Percentiles rank a stretch among this genome's conserved stretches.
phyloP scores from a whole-genome alignment of 2,329 filamentous ascomycete species.

The Annulohypoxylon truncatum region DNA sequence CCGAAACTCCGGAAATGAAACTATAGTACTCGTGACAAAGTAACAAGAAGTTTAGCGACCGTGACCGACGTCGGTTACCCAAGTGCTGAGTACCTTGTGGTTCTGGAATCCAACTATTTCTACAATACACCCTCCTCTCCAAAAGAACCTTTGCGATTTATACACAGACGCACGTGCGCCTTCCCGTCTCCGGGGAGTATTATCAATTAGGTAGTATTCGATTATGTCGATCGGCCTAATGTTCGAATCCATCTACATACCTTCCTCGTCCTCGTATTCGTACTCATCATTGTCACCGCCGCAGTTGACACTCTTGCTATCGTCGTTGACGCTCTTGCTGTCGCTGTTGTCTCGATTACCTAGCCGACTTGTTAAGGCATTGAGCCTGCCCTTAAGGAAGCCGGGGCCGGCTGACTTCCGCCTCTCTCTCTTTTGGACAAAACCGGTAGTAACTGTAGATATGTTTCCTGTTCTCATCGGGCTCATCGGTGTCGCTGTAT shows the following conservation, averaged over 20 bases:
- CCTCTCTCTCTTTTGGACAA: slow-evolving; percentile 32
- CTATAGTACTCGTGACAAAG: slow-evolving; percentile 17
- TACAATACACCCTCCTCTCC: slow-evolving; percentile 5
- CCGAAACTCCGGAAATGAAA: slow-evolving; percentile 31
- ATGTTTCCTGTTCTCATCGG: slow-evolving; percentile 21
- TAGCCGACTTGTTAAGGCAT: slow-evolving; percentile 46
- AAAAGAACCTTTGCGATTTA: not conserved
- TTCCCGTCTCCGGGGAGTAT: slow-evolving; percentile 6
- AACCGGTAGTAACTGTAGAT: slow-evolving; percentile 15
- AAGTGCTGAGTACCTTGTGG: not conserved
- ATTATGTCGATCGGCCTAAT: not conserved
- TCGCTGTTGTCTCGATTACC: slow-evolving; percentile 44
- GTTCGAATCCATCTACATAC: slow-evolving; percentile 9
- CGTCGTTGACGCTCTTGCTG: slow-evolving; percentile 27
- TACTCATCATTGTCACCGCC: too few species aligned
- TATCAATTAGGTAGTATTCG: slow-evolving; percentile 12
- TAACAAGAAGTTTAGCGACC: slow-evolving; percentile 25
- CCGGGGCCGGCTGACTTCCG: slow-evolving; percentile 48
- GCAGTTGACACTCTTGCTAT: slow-evolving; percentile 24
- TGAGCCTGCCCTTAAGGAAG: slow-evolving; percentile 54
- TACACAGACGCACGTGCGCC: slow-evolving; percentile 7
- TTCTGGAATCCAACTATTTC: slow-evolving; percentile 19
- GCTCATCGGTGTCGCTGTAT: slow-evolving; percentile 36
- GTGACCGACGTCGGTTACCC: slow-evolving; percentile 18
- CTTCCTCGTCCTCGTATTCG: slow-evolving; percentile 29